A percentile compares a stretch with the other conserved stretches of the same genome.
Conservation (phyloP, 1,284 basidiomycete genomes). For the Naganishia cerealis region DNA sequence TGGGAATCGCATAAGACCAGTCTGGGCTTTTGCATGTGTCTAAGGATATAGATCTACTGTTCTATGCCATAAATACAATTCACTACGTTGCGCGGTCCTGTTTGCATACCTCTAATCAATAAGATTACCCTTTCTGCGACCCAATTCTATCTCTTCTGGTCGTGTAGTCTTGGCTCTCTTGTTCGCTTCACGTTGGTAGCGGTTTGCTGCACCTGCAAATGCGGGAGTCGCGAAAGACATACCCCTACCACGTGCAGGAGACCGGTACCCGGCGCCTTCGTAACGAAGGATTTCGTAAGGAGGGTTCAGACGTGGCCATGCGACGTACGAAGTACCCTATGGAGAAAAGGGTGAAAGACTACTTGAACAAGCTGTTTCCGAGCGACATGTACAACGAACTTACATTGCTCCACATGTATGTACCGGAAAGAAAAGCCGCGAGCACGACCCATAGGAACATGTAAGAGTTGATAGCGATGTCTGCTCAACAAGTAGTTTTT, state of each 20-base stretch:
- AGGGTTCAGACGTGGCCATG: conserved; percentile 87
- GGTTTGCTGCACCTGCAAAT: conserved; percentile 46
- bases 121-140: conserved; percentile 53
- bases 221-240: conserved; percentile 48
- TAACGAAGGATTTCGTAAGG: conserved; percentile 82
- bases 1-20: background rate
- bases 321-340: conserved; percentile 67
- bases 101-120: conserved; percentile 44
- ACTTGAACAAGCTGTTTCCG: background rate
- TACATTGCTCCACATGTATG: conserved; percentile 71
- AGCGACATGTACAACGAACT: conserved; percentile 31
- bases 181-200: conserved; percentile 41
- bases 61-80: background rate
- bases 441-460: conserved; percentile 74
- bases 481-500: conserved; percentile 24
- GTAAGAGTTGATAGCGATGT: conserved; percentile 59
- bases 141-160: conserved; percentile 49
- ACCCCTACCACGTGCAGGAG: conserved; percentile 74
- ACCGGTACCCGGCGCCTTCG: conserved; percentile 79
- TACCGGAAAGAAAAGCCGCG: conserved; percentile 61
- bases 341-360: background rate
- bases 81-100: background rate
- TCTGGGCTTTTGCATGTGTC: background rate
- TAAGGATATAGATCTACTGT: background rate
- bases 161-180: conserved; percentile 36